Evolutionary conservation across 2,329 filamentous ascomycete genomes (phyloP).

Genomic region (Keithomyces neogunnii): DNA sequence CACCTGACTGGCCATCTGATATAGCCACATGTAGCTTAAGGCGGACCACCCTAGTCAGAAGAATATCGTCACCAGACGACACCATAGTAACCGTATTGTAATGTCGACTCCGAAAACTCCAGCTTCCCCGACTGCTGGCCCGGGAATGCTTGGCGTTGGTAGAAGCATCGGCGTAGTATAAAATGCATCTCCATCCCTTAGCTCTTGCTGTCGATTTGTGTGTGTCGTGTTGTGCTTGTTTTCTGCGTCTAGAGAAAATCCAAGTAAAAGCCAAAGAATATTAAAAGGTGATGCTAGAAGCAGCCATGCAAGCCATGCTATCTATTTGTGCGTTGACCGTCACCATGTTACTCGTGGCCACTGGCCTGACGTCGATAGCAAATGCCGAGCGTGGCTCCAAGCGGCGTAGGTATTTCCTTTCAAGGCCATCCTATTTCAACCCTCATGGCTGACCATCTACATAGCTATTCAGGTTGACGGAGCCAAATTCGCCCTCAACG

Average conservation of each 20-base stretch:
- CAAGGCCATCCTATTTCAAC: neutral
- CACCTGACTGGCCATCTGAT: neutral
- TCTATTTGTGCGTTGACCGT: neutral
- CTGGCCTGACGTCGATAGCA: neutral
- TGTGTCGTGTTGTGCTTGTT: neutral
- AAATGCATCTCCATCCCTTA: neutral
- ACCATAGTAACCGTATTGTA: neutral
- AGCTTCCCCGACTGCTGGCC: neutral
- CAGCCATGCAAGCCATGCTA: neutral
- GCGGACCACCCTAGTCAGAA: neutral
- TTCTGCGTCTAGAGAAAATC: neutral
- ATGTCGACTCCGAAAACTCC: neutral
- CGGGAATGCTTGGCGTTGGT: neutral
- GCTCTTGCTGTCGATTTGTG: neutral
- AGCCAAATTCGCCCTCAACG: slow-evolving; percentile 47
- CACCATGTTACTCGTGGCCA: neutral
- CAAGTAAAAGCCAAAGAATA: neutral
- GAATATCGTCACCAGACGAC: neutral
- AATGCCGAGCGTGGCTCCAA: neutral
- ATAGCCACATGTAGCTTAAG: neutral
- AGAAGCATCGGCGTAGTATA: neutral
- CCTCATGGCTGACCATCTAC: neutral
- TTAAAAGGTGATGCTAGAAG: neutral
- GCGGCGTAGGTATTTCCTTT: neutral
- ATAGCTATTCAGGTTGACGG: slow-evolving; percentile 46